Conservation (phyloP, 2,329 filamentous ascomycete genomes). For the Colletotrichum theobromicola region DNA sequence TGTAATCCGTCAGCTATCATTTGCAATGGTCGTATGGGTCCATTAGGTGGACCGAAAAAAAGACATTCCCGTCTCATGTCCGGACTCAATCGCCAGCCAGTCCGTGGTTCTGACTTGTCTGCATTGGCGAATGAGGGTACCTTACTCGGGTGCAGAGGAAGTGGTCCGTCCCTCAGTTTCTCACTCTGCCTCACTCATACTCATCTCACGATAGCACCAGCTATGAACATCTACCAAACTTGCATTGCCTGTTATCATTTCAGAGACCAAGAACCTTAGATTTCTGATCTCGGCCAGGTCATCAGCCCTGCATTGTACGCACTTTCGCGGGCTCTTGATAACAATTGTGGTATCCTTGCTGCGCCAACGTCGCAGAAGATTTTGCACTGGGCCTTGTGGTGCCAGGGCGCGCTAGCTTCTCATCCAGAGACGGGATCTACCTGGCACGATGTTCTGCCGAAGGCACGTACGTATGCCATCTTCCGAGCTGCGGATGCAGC, state of each 20-base stretch:
- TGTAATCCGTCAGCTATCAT: not conserved
- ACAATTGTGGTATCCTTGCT: not conserved
- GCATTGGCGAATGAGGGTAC: no score
- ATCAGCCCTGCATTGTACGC: not conserved
- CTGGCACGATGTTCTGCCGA: not conserved
- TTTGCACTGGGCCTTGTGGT: not conserved
- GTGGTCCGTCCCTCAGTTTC: not conserved
- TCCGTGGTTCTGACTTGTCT: no score
- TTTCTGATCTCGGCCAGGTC: no score
- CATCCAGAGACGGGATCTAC: conserved; percentile 3
- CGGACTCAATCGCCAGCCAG: no score
- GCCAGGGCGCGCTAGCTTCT: not conserved
- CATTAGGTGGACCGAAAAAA: not conserved
- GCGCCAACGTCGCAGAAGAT: not conserved
- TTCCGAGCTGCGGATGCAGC: not conserved
- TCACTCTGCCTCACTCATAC: not conserved
- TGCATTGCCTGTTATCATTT: not conserved
- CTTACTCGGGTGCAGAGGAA: not conserved
- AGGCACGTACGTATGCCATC: not conserved
- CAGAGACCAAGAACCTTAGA: not conserved
- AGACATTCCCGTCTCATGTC: not conserved
- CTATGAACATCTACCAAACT: not conserved
- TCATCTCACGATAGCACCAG: not conserved
- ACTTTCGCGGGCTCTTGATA: not conserved
- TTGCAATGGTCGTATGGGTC: not conserved